Base-by-base conservation (phyloP, 1,139 yeast genomes). In the Magnusiomyces ingens region DNA sequence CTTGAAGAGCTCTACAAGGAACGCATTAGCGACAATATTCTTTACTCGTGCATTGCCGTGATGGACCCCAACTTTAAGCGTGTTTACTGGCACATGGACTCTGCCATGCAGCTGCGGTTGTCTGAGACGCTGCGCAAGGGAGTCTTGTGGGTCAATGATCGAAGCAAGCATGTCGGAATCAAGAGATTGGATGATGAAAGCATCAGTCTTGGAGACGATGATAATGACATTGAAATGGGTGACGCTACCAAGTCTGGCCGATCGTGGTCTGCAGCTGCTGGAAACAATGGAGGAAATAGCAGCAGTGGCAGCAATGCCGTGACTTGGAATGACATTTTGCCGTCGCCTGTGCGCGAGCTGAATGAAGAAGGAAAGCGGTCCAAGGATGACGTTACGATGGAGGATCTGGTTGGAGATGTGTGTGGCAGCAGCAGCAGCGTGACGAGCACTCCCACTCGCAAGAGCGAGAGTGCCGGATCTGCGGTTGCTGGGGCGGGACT, bases 21-120 rank as follows among this genome's bases (percentile, higher is more conserved):
- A 21, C 38, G 49, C 46, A 47, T 52, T 40, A 26, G 47, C 12
- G 47, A 52, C 36, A 52, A 55, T 41, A 17, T 48, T 37, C 43
- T 55, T 18, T 55, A 46, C 38, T 41, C 44, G 38, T 49, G 57
- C 36, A 54, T 52, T 29, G 53, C 52, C 38, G 55, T 49, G 10
- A 22, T 55, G 42, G 57, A 55, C 36, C 57, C 57, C n/a, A 55
- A 55, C 45, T 55, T 55, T 37, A 55, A 55, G 47, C 48, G 57
- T 5, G 40, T 55, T 11, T 55, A 52, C 32, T 47, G 57, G 26
- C 57, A 55, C 32, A 52, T 55, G 55, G 42, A 42, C 26, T 43
- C 52, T 6, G 52, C 52, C 12, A 51, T 45, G n/a, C 55, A 55
- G 35, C 40, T 17, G 42, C 6, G 8, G 11, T 4, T 46, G 15